A percentile compares a stretch with the other conserved stretches of the same genome.
Conservation (phyloP, 1,284 basidiomycete species). For the Trichosporon sp. region DNA sequence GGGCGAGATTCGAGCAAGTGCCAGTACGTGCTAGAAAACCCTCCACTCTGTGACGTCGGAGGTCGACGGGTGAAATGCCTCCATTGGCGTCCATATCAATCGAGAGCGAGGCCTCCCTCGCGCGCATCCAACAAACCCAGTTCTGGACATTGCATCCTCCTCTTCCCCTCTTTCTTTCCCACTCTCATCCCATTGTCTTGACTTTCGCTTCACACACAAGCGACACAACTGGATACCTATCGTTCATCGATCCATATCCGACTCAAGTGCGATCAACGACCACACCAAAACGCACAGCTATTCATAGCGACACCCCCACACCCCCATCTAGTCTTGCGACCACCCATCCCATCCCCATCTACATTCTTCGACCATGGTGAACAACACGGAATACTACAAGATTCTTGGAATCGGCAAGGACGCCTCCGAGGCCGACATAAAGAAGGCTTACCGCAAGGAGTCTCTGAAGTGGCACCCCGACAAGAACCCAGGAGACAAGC, state of each 20-base stretch:
- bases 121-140: slow-evolving; percentile 11
- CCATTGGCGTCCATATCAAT: slow-evolving; percentile 9
- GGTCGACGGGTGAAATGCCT: slow-evolving; percentile 12
- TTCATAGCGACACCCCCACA: background rate
- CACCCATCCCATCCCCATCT: background rate
- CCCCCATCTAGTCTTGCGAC: slow-evolving; percentile 4
- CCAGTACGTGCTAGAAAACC: slow-evolving; percentile 11
- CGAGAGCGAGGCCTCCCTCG: slow-evolving; percentile 14
- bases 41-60: slow-evolving; percentile 19
- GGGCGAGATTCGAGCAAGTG: background rate
- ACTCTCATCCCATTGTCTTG: background rate
- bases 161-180: background rate
- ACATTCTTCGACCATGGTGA: slow-evolving; percentile 43
- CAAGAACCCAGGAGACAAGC: slow-evolving; percentile 62
- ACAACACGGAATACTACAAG: slow-evolving; percentile 55
- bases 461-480: slow-evolving; percentile 92
- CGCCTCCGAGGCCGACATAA: slow-evolving; percentile 80
- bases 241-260: background rate
- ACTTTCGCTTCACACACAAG: background rate
- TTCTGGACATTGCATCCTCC: slow-evolving; percentile 1
- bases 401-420: slow-evolving; percentile 69
- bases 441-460: slow-evolving; percentile 63
- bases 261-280: background rate
- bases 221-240: background rate
- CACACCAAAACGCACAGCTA: background rate